These are phyloP conservation scores for Bauhinia variegata DNA, from an alignment of 306 rosid genomes.

Conservation along the genomic window DNA sequence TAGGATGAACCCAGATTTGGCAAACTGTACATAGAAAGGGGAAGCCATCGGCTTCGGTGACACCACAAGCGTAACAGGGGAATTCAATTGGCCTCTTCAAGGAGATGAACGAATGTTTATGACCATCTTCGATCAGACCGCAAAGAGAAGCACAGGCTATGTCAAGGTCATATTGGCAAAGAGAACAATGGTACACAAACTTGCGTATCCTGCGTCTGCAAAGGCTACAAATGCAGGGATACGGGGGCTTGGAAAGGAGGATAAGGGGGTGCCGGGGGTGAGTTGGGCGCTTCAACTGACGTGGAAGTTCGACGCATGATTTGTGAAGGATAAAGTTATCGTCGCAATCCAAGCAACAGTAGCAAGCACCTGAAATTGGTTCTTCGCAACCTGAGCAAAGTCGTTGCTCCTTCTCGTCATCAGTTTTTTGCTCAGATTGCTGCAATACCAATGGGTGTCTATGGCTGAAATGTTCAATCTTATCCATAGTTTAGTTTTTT, in stretches of 20 bases:
- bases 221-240: not conserved
- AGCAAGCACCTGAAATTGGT: slow-evolving; percentile 14
- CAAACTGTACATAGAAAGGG: no score
- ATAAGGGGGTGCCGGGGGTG: slow-evolving; percentile 26
- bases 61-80: no score
- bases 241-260: slow-evolving; percentile 10
- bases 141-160: slow-evolving; percentile 6
- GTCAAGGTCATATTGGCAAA: slow-evolving; percentile 2
- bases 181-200: not conserved
- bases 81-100: no score
- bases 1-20: no score
- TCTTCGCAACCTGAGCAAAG: not conserved
- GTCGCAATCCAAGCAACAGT: not conserved
- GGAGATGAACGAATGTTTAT: no score
- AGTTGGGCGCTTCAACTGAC: not conserved
- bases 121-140: no score
- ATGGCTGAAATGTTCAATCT: slow-evolving; percentile 26
- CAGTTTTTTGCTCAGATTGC: not conserved
- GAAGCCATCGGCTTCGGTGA: no score
- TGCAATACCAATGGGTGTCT: slow-evolving; percentile 3
- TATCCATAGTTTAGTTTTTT: not conserved
- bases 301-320: not conserved
- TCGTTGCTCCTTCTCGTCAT: not conserved
- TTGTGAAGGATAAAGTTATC: slow-evolving; percentile 9
- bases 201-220: no score